Evolutionary conservation across 2,329 filamentous ascomycete genomes (phyloP), one percentile per base, ranked within the genome.

Genomic region (Aureobasidium sp.): DNA sequence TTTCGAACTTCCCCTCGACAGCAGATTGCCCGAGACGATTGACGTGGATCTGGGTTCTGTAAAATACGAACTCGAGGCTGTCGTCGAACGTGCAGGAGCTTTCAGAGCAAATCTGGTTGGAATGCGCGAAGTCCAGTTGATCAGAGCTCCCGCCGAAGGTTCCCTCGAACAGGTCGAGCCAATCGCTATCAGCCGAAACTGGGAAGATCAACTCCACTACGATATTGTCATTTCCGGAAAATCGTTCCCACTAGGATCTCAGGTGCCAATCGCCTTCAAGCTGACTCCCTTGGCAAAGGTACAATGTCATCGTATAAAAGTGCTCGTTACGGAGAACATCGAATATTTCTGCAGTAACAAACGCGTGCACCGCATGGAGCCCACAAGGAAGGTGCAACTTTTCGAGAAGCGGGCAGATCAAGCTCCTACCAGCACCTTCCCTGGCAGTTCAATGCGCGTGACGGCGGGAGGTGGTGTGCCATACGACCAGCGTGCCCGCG

Each of bases 221-320:
- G 90, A 96, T 63, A 95, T 96, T 61, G 85, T 95, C 66, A 95
- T 96, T 52, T 95, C 90, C 1, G 90, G 90, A 52, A 95, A 95
- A 75, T 94, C 90, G 0, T 96, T 96, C 56, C 88, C 90, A 0
- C 79, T 96, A 17, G 90, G 90, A 14, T 80, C 86, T 34, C 87
- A 87, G 62, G 88, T 96, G 14, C 90, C 90, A 1, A 93, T 96
- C 55, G 90, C 90, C 1, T 95, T 96, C 74, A 95, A 95, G 69
- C 76, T 96, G 59, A 95, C 90, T 0, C 90, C 90, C 0, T 72
- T 96, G 19, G 90, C 90, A 56, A 96, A 96, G 72, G 90, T 95
- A 6, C 88, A 94, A 66, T 88, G 91, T 52, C 90, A 95, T 70
- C 84, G 91, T 60, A 84, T 96, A 68, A 95, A 94, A 69, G 89